These are phyloP conservation scores for Metschnikowia picachoensis DNA, from an alignment of 805 yeast genomes.

Conservation along the genomic window DNA sequence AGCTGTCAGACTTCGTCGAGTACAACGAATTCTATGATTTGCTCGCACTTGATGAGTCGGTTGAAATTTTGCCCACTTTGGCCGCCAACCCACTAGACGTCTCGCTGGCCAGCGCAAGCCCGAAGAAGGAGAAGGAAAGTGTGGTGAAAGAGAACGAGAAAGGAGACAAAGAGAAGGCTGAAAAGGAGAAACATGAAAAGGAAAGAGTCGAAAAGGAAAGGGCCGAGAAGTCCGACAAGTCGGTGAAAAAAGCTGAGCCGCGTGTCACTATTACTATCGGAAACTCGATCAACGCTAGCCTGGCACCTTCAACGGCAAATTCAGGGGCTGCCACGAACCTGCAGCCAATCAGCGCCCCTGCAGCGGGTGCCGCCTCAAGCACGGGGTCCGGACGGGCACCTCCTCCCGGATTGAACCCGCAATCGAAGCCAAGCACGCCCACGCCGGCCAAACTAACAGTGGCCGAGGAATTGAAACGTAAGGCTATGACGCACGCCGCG, in stretches of 20 bases:
- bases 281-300: slow-evolving; percentile 1
- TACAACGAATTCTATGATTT: slow-evolving; percentile 92
- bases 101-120: background rate
- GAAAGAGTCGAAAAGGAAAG: background rate
- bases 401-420: slow-evolving; percentile 17
- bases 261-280: slow-evolving; percentile 7
- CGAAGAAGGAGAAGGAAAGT: background rate
- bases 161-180: background rate
- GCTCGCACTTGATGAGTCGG: slow-evolving; percentile 58
- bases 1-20: slow-evolving; percentile 88
- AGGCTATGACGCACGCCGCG: slow-evolving; percentile 16
- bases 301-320: background rate
- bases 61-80: slow-evolving; percentile 7
- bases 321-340: background rate
- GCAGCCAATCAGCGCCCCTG: background rate
- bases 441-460: slow-evolving; percentile 7
- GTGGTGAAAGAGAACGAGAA: too few species aligned
- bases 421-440: slow-evolving; percentile 16
- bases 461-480: slow-evolving; percentile 19
- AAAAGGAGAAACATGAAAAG: background rate
- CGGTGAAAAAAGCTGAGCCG: background rate
- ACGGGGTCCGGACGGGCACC: slow-evolving; percentile 12
- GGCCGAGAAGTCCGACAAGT: background rate
- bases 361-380: background rate
- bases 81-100: background rate